Evolutionary conservation across 1,139 yeast species (phyloP), one percentile per base, ranked within the genome.

Genomic region (Saccharomyces hybrid): DNA sequence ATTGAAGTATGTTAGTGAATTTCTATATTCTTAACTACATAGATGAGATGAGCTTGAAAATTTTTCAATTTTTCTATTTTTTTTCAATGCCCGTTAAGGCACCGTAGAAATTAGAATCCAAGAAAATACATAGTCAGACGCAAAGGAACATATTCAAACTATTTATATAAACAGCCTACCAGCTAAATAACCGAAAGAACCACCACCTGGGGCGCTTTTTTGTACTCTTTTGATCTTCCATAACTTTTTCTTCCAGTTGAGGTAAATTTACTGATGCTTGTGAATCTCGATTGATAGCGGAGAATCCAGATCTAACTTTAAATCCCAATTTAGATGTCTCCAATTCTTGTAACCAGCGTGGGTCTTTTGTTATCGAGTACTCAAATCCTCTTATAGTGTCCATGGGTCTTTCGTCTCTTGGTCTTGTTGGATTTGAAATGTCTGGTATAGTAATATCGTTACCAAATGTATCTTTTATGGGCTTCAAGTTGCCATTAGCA

Each of bases 371-470:
- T 60, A 93, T 88, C 34, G 96, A 84, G 68, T 86, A 93, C 74
- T 93, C 98, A 72, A 93, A 93, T 4, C 88, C 80, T 60, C 97
- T 77, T 64, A 93, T 90, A 2, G 99, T 93, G 71, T 95, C 99
- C 67, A 93, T 74, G 3, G 99, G 99, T 63, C 99, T 82, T 74
- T 93, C 99, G 71, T 90, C 90, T 69, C 98, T 80, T 16, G 87
- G 73, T 66, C 99, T 80, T 12, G 97, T 85, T 21, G 99, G 99
- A 69, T 93, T 93, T 28, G 96, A 88, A 64, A 85, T 78, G 70
- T 93, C 99, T 4, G 95, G 88, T 60, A 79, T 80, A 4, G 68
- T 65, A 63, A 93, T 91, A 5, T 82, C 79, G 59, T 81, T 80
- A 28, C 99, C 99, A 71, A 90, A 91, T 48, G 88, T 82, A 69